Evolutionary conservation across 2,329 filamentous ascomycete genomes (phyloP), one percentile per base, ranked within the genome.

Genomic region (Zalaria obscura): DNA sequence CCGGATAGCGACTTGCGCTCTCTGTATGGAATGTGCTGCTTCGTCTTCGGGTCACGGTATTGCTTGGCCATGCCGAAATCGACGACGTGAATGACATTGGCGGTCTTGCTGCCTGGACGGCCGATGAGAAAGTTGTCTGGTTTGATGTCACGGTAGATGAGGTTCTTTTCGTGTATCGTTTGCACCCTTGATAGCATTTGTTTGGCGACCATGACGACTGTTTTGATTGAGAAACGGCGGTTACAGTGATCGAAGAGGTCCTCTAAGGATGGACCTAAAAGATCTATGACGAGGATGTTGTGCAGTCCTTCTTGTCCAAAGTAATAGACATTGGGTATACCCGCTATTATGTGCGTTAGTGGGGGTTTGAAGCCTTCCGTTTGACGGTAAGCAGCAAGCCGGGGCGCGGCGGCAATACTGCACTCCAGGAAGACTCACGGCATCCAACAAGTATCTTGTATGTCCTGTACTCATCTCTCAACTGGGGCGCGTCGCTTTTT

Each of bases 21-120:
- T 56, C 91, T 78, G 63, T 96, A 96, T 8, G 91, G 88, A 52
- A 96, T 96, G 66, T 98, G 91, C 64, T 96, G 91, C 67, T 96
- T 96, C 32, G 91, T 94, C 72, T 96, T 96, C 43, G 91, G 91
- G 55, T 98, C 91, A 53, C 91, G 82, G 65, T 96, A 98, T 63
- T 96, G 91, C 70, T 98, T 98, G 48, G 91, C 91, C 91, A 98
- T 96, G 55, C 91, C 91, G 56, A 98, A 98, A 64, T 98, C 91
- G 55, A 98, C 88, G 32, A 96, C 91, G 59, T 98, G 89, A 51
- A 98, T 95, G 43, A 96, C 87, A 61, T 95, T 96, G 56, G 88
- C 84, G n/a, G 84, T 76, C 68, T 96, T 96, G 46, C 87, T 88
- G 54, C 80, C 81, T 0, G 87, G 87, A 38, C 89, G 80, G 41